Evolutionary conservation across 1,284 basidiomycete species (phyloP).

Genomic region (Thelephora terrestris): DNA sequence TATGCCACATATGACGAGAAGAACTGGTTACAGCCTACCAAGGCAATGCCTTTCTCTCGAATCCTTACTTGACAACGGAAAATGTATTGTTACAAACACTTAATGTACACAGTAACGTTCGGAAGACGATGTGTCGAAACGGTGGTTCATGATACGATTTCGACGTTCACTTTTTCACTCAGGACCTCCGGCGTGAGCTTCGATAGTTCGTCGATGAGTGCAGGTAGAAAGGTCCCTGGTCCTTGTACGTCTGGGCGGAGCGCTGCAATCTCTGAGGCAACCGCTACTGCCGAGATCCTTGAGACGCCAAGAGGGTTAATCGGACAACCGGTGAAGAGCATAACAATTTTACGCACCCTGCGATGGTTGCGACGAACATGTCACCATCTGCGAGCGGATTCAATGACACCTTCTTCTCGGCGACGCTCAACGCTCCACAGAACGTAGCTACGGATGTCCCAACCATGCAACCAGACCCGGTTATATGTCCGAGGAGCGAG

Average conservation of each 20-base stretch:
- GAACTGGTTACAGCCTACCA: constrained; percentile 87
- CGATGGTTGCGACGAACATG: constrained; percentile 65
- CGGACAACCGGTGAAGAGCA: background rate
- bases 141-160: constrained; percentile 17
- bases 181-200: constrained; percentile 50
- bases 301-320: constrained; percentile 5
- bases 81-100: background rate
- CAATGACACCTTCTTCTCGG: constrained; percentile 13
- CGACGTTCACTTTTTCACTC: constrained; percentile 37
- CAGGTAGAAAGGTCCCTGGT: constrained; percentile 82
- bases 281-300: constrained; percentile 72
- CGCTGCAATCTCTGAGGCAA: constrained; percentile 79
- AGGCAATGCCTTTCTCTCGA: constrained; percentile 69
- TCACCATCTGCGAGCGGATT: constrained; percentile 52
- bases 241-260: constrained; percentile 63
- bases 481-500: constrained; percentile 68
- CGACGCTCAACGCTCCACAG: constrained; percentile 57
- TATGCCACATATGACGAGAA: constrained; percentile 62
- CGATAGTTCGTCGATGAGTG: constrained; percentile 77
- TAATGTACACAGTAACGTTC: background rate
- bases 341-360: constrained; percentile 45
- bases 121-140: background rate
- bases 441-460: constrained; percentile 73
- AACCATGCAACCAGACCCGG: constrained; percentile 86
- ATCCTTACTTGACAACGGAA: constrained; percentile 32